Percentiles rank a stretch among this genome's conserved stretches.
Conservation (phyloP, 768 basidiomycete genomes). For the Macrolepiota fuliginosa region DNA sequence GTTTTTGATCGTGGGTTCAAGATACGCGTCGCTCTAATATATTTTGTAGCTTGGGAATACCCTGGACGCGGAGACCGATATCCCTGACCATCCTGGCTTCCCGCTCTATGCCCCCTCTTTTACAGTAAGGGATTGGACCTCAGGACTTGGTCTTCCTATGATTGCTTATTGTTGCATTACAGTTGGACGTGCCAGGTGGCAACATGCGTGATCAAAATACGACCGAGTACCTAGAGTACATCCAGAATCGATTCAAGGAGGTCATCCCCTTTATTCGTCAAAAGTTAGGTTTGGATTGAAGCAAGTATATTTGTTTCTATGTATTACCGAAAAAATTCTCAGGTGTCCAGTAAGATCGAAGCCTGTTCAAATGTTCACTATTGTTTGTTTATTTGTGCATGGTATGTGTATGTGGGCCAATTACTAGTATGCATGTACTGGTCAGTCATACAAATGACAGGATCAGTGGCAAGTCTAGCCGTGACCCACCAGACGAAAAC, state of each 20-base stretch:
- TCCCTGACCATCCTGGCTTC: slow-evolving; percentile 77
- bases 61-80: slow-evolving; percentile 55
- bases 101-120: slow-evolving; percentile 79
- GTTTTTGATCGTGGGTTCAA: slow-evolving; percentile 22
- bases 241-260: slow-evolving; percentile 40
- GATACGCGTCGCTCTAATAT: background rate
- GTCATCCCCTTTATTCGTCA: slow-evolving; percentile 29
- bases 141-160: background rate
- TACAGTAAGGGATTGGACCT: slow-evolving; percentile 35
- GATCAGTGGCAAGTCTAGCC: no score
- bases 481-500: no score
- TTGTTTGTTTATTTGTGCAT: no score
- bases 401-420: no score
- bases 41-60: slow-evolving; percentile 48
- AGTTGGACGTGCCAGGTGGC: slow-evolving; percentile 71
- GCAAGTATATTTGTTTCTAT: background rate
- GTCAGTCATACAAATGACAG: no score
- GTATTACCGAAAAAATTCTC: background rate
- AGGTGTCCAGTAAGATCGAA: background rate
- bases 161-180: background rate
- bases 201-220: slow-evolving; percentile 76
- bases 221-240: slow-evolving; percentile 45
- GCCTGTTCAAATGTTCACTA: no score
- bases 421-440: no score
- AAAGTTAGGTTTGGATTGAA: slow-evolving; percentile 8